Evolutionary conservation across 2,329 filamentous ascomycete genomes (phyloP), one percentile per base, ranked within the genome.

Genomic region (Epichloe amarillans): DNA sequence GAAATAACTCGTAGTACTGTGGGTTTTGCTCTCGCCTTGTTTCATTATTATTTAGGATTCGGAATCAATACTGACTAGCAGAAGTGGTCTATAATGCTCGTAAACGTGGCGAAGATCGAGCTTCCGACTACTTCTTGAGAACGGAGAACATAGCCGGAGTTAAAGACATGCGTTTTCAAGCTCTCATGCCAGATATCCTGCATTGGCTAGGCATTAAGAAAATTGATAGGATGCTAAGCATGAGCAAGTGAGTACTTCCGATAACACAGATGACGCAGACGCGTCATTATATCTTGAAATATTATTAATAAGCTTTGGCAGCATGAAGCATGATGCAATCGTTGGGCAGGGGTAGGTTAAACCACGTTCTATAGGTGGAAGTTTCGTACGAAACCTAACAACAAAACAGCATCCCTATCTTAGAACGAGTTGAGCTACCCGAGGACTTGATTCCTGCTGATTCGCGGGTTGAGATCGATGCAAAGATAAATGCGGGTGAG

Each of bases 91-190:
- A 91, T 73, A 93, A 91, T 64, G 86, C 86, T 47, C 76, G 84
- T 57, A 93, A 91, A 70, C 82, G 86, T 60, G 85, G 85, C 56
- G 78, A 81, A 56, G 86, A 90, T 68, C 79, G 79, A 53, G 89
- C 89, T 21, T 91, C 85, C 60, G 88, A 95, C 66, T 97, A 97
- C 71, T 97, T 97, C 73, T 85, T 91, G 69, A 79, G 93, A 52
- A 97, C 91, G n/a, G 91, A 96, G 69, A 95, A 96, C 65, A 94
- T 98, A 64, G 93, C 93, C 8, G 93, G 93, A 54, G 91, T 97
- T 57, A 95, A 95, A 67, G 85, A 82, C 60, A 97, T 97, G 91
- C 83, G 93, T 39, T 97, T 97, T 76, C 93, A 97, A 72, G 91
- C 91, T 30, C 75, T 98, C 50, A 97, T 97, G 93, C 91, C 93